Percentiles rank a stretch among this genome's conserved stretches.
Conservation (phyloP, 306 rosid species). For the Arachis hypogaea region DNA sequence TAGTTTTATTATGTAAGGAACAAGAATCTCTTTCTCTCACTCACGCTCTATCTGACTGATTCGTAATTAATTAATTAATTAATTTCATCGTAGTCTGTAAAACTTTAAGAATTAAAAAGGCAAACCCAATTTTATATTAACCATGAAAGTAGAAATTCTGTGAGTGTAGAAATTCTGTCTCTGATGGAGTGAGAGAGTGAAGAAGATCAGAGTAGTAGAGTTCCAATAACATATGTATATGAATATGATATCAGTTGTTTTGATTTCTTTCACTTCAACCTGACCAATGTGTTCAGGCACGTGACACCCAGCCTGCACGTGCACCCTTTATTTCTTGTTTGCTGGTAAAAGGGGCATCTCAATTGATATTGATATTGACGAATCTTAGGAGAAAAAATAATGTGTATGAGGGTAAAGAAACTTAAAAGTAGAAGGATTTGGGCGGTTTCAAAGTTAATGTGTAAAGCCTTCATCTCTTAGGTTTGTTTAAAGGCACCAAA, state of each 20-base stretch:
- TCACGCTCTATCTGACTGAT: constrained; percentile 25
- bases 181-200: neutral
- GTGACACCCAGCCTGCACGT: constrained; percentile 58
- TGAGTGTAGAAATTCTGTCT: constrained; percentile 34
- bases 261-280: constrained; percentile 40
- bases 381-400: neutral
- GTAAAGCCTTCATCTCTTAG: neutral
- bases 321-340: constrained; percentile 32
- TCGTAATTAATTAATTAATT: constrained; percentile 32
- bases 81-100: constrained; percentile 47
- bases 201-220: no score
- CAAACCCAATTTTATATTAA: constrained; percentile 17
- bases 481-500: no score
- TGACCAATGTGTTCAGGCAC: constrained; percentile 45
- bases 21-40: constrained; percentile 51
- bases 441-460: constrained; percentile 30
- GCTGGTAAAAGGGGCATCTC: neutral
- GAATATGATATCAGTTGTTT: constrained; percentile 32
- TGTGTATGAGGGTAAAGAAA: neutral
- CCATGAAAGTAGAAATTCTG: constrained; percentile 6
- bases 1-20: no score
- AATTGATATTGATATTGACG: neutral
- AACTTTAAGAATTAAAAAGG: constrained; percentile 38
- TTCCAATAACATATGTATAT: neutral
- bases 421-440: constrained; percentile 26